Evolutionary conservation across 176 grass and related monocot genomes (phyloP), one percentile per base, ranked within the genome.

Genomic region (Zoysia pacifica): DNA sequence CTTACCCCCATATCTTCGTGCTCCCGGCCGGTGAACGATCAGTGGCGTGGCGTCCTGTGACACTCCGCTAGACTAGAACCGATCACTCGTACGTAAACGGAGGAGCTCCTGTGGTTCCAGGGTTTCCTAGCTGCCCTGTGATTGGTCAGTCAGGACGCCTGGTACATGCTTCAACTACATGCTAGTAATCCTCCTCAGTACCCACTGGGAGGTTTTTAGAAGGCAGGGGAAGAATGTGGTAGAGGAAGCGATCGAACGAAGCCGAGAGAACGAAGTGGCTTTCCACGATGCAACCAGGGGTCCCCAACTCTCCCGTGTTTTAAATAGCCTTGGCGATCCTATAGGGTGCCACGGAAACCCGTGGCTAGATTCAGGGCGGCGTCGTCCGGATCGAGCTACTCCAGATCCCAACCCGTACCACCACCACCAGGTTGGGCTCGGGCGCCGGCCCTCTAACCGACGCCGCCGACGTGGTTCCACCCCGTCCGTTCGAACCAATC

Each of bases 1-100:
- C 85, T 87, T 87, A 87, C 86, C 79, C 79, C 86, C 86, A 87
- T 82, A 11, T 12, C 20, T 75, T 16, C 45, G 44, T 14, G 13
- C 84, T 47, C 61, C 5, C 14, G 35, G 60, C 18, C 2, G 60
- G 28, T 28, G 28, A 28, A 11, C 18, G 44, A 39, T 3, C 55
- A 13, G 68, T 49, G 20, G 28, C 28, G 28, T 28, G 28, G 28
- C 5, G 9, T 6, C 51, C 53, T 53, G 60, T 13, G 45, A 49
- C 13, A 50, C 5, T 7, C 1, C 16, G 36, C n/a, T 63, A 75
- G 18, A 7, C 36, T 2, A 46, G 5, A 45, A 52, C 12, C 4
- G 1, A 11, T 28, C 28, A 28, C 64, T n/a, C 11, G 60, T 49
- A 49, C 12, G 75, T 40, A 53, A 20, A 62, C 73, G 59, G 39